phyloP scores from a whole-genome alignment of 257 asterid genomes.

The Linaria vulgaris region DNA sequence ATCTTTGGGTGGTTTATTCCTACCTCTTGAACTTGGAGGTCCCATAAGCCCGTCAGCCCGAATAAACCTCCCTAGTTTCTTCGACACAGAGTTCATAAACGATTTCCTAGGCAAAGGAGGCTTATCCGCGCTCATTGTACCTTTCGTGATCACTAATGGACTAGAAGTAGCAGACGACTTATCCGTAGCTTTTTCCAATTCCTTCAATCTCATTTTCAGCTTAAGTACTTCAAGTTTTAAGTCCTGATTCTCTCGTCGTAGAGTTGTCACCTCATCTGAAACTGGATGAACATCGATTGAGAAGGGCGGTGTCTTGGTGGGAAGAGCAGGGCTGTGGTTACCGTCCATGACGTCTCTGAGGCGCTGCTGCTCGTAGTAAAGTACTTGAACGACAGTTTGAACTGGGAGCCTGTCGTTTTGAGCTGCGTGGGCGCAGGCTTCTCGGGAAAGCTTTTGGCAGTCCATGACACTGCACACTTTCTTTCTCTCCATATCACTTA shows the following conservation, averaged over 20 bases:
- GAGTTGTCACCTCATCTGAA: constrained; percentile 32
- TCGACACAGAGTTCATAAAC: constrained; percentile 17
- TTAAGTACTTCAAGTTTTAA: constrained; percentile 49
- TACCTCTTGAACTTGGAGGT: constrained; percentile 30
- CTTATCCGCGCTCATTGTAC: constrained; percentile 33
- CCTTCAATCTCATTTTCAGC: constrained; percentile 41
- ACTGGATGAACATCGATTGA: constrained; percentile 31
- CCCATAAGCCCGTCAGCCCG: constrained; percentile 31
- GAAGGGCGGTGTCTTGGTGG: constrained; percentile 30
- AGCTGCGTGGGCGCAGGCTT: constrained; percentile 90
- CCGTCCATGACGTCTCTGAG: constrained; percentile 63
- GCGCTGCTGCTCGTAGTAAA: constrained; percentile 85
- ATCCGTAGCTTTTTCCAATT: constrained; percentile 36
- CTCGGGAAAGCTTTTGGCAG: constrained; percentile 84
- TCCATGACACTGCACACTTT: constrained; percentile 86
- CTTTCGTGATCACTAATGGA: constrained; percentile 33
- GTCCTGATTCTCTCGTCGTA: constrained; percentile 50
- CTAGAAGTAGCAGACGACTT: constrained; percentile 29
- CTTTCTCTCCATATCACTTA: constrained; percentile 77
- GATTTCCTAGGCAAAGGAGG: constrained; percentile 39
- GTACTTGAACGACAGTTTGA: constrained; percentile 83
- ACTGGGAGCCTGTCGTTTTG: constrained; percentile 85
- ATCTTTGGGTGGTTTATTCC: constrained; percentile 40
- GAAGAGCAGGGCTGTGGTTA: constrained; percentile 32
- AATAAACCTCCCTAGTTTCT: constrained; percentile 39